A percentile compares a stretch with the other conserved stretches of the same genome.
phyloP scores from a whole-genome alignment of 192 early-diverging fungal species.

The Coemansia sp. region DNA sequence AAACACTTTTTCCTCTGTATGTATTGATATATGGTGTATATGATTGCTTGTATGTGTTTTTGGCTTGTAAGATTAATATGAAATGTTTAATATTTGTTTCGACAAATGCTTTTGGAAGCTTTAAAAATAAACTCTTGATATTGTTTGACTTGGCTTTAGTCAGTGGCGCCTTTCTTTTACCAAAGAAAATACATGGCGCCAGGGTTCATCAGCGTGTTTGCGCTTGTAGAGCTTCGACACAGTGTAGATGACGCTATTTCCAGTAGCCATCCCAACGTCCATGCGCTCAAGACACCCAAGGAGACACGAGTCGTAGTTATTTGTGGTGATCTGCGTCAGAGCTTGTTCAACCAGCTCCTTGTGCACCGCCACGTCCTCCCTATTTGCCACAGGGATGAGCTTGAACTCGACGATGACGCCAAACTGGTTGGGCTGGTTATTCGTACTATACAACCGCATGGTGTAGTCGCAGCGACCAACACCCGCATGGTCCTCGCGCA shows the following conservation, averaged over 20 bases:
- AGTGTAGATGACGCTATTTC: constrained; percentile 11
- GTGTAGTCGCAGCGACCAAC: constrained; percentile 24
- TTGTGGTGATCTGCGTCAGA: constrained; percentile 3
- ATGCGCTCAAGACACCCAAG: constrained; percentile 15
- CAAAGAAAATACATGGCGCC: too few relatives aligned
- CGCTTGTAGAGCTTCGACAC: constrained; percentile 10
- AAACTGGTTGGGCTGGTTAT: constrained; percentile 16
- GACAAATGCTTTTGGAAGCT: too few relatives aligned
- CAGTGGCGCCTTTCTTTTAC: too few relatives aligned
- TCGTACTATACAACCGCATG: constrained; percentile 20
- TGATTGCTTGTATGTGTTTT: too few relatives aligned
- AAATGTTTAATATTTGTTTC: too few relatives aligned
- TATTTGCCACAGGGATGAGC: neutral
- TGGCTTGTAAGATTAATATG: too few relatives aligned
- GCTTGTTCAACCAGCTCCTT: constrained; percentile 5
- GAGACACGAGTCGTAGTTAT: constrained; percentile 11
- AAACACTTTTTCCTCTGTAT: too few relatives aligned
- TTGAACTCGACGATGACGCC: constrained; percentile 18
- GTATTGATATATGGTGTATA: too few relatives aligned
- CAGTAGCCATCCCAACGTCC: constrained; percentile 16
- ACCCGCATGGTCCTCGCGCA: constrained; percentile 13
- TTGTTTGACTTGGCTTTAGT: too few relatives aligned
- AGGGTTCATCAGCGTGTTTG: neutral
- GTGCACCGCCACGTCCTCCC: neutral
- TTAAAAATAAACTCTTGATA: too few relatives aligned